Base-by-base conservation (phyloP, 2,329 filamentous ascomycete species). In the Botrytis aclada region DNA sequence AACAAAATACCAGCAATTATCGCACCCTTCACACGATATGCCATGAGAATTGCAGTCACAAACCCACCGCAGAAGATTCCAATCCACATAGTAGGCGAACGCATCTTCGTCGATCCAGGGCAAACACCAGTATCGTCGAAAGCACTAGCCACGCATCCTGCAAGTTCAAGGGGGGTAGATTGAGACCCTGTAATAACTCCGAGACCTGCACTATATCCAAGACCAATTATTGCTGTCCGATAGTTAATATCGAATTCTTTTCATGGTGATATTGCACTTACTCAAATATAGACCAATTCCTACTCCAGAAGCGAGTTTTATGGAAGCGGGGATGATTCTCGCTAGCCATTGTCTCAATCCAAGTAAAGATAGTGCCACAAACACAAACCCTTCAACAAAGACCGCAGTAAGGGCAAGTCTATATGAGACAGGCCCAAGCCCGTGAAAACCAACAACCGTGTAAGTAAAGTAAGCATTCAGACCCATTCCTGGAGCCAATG, bases 401-500 rank as follows among this genome's bases (percentile, higher is more conserved):
- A 96, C 94, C 70, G 93, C 93, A 4, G 93, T 96, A 56, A 97
- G 84, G 45, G 94, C 94, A 62, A 95, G 86, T 70, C 87, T 82
- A 80, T 93, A 97, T 1, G 93, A 89, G 12, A 97, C 90, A 61
- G 87, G 85, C 3, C 93, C 93, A 32, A 85, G 87, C 60, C 93
- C 94, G 80, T 95, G 90, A 79, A 85, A 89, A 4, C 94, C 94
- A 72, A 97, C 93, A 62, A 93, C 91, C 72, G 79, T 82, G 80
- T 92, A 97, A 39, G 93, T 88, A 80, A 97, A 97, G 81, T 97
- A 96, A n/a, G 93, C 93, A 80, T 97, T 97, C 73, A 97, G 82
- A 45, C 94, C 92, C 91, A 94, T 93, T 47, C 91, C 92, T n/a
- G 92, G 91, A 18, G 91, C 92, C 63, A 93, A 83, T 16, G 88